Conservation (phyloP, 768 basidiomycete species). For the Russula compacta region DNA sequence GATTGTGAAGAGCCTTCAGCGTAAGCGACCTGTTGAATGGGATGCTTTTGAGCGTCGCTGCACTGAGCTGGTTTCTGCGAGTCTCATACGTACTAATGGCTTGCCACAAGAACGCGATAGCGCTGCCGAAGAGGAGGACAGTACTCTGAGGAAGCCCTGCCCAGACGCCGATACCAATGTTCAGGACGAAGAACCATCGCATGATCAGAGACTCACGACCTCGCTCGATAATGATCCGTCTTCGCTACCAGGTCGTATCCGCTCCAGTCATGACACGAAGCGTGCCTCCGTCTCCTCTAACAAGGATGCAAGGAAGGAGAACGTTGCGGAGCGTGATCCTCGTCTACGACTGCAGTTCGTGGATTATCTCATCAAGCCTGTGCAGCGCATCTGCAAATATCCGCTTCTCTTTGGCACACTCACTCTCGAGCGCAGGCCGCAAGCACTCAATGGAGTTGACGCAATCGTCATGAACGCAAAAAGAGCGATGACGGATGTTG, state of each 20-base stretch:
- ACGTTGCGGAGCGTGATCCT: slow-evolving; percentile 1
- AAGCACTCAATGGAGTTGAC: neutral
- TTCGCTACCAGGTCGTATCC: neutral
- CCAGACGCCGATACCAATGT: neutral
- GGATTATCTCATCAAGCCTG: slow-evolving; percentile 96
- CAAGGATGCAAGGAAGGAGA: slow-evolving; percentile 7
- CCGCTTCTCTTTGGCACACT: slow-evolving; percentile 81
- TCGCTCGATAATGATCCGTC: neutral
- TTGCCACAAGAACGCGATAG: neutral
- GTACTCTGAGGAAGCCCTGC: neutral
- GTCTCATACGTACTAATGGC: neutral
- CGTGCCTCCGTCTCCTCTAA: neutral
- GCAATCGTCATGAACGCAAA: slow-evolving; percentile 9
- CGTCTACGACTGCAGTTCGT: slow-evolving; percentile 47
- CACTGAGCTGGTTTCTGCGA: slow-evolving; percentile 40
- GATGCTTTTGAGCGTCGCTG: slow-evolving; percentile 77
- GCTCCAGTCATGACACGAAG: neutral
- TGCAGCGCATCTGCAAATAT: slow-evolving; percentile 94
- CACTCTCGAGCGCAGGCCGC: slow-evolving; percentile 7
- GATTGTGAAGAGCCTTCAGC: slow-evolving; percentile 55
- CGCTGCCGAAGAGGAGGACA: neutral
- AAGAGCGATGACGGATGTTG: slow-evolving; percentile 16
- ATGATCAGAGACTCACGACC: neutral
- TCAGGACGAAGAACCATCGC: neutral
- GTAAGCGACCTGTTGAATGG: slow-evolving; percentile 66